Evolutionary conservation across 2,329 filamentous ascomycete genomes (phyloP), one percentile per base, ranked within the genome.

Genomic region (Aquanectria penicillioides): DNA sequence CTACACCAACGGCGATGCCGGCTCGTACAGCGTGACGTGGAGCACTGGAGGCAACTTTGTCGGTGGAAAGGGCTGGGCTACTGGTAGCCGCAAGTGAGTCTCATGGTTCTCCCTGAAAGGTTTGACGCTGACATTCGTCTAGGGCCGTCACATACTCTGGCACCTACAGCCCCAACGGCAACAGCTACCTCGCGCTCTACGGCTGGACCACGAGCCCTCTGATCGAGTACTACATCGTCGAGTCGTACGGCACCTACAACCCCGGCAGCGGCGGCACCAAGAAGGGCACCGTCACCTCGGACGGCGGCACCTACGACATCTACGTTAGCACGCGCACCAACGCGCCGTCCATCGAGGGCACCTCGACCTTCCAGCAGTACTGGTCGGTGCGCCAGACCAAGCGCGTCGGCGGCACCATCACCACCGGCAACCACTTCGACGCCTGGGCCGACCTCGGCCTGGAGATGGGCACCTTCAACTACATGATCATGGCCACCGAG

Each of bases 401-500:
- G 77, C 76, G 82, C 50, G 75, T 75, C 25, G 75, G 77, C 34
- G 84, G 83, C 6, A 81, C 77, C 12, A 79, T 86, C 57, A 81
- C 77, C 22, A 77, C 77, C 4, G 73, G 71, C 26, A 81, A 78
- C 62, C 82, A 85, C 72, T 84, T 86, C 66, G 75, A 81, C 62
- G 82, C 82, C 11, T 86, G 83, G 83, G 71, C 71, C 25, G 72
- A 74, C 53, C 64, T 71, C 15, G 82, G 83, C 8, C 69, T 84
- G 70, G 73, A 71, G 26, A 65, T 85, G 13, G 83, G 83, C 2
- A 74, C 69, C 25, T 77, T 79, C 62, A 74, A 85, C 71, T 85
- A 85, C 72, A 78, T 81, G 77, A 83, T 86, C 59, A 70, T 84
- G 20, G 82, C 83, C 7, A 81, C 80, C 3, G 83, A 85, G 70